phyloP scores from a whole-genome alignment of 345 rosid species.

The Lenwebbia sp. region DNA sequence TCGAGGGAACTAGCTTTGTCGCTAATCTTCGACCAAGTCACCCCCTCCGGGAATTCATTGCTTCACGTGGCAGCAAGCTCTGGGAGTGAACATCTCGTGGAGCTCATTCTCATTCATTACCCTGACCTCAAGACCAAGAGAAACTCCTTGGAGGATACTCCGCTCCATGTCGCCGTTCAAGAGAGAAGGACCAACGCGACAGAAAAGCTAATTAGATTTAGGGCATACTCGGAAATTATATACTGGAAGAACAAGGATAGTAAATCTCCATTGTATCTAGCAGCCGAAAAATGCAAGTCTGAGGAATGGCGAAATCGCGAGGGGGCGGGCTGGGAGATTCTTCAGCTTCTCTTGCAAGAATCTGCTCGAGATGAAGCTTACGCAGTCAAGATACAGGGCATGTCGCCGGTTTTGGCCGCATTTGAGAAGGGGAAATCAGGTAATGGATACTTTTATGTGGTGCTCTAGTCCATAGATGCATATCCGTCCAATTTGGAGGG shows the following conservation, averaged over 20 bases:
- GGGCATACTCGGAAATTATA: neutral
- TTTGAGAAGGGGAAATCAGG: fast-evolving
- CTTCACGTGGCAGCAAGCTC: neutral
- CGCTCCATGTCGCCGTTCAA: neutral
- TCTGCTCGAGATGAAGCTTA: neutral
- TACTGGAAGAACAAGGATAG: neutral
- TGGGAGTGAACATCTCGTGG: fast-evolving
- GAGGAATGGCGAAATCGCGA: fast-evolving
- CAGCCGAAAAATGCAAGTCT: fast-evolving
- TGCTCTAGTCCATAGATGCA: neutral
- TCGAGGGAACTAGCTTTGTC: neutral
- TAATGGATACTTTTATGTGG: neutral
- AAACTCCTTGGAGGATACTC: neutral
- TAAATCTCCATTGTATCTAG: neutral
- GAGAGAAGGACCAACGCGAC: fast-evolving
- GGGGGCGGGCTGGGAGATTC: neutral
- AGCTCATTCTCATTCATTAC: neutral
- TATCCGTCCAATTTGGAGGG: neutral
- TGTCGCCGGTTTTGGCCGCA: neutral
- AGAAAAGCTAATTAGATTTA: too few species aligned
- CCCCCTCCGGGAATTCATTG: neutral
- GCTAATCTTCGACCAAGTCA: neutral
- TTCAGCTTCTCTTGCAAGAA: neutral
- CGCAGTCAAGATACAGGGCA: neutral
- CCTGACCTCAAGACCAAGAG: neutral